Percentiles rank a stretch among this genome's conserved stretches.
These are phyloP conservation scores for Boletus patriciae DNA, from an alignment of 768 basidiomycete genomes.

Conservation along the genomic window DNA sequence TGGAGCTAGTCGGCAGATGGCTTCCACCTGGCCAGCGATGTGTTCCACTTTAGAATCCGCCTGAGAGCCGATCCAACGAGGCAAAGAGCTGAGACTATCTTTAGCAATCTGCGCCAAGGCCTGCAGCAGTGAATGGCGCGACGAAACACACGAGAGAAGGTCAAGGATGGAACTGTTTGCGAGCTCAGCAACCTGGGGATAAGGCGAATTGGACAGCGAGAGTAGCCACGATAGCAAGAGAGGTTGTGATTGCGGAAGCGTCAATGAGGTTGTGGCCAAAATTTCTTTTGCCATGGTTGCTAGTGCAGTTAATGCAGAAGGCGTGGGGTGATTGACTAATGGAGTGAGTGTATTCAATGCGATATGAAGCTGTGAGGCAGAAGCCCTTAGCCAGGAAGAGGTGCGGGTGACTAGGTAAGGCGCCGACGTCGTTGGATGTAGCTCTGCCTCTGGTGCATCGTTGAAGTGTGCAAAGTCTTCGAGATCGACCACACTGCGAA, in stretches of 20 bases:
- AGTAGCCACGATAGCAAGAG: conserved; percentile 73
- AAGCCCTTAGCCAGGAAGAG: conserved; percentile 76
- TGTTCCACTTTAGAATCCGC: conserved; percentile 77
- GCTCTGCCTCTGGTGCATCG: conserved; percentile 11
- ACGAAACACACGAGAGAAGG: conserved; percentile 46
- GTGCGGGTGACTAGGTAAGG: conserved; percentile 59
- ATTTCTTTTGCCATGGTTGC: conserved; percentile 53
- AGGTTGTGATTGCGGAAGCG: conserved; percentile 66
- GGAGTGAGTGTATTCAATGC: conserved; percentile 76
- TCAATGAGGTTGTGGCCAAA: conserved; percentile 54
- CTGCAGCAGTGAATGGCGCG: conserved; percentile 49
- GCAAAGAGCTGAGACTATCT: conserved; percentile 67
- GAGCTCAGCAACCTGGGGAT: conserved; percentile 48
- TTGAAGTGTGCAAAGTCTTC: conserved; percentile 56
- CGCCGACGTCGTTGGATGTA: conserved; percentile 27
- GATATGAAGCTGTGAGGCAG: conserved; percentile 78
- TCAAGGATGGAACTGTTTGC: conserved; percentile 49
- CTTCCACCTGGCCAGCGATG: conserved; percentile 63
- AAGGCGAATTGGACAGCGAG: conserved; percentile 62
- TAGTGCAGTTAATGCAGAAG: conserved; percentile 61
- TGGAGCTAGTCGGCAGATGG: conserved; percentile 56
- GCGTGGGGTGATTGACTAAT: conserved; percentile 69
- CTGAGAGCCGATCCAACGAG: conserved; percentile 66
- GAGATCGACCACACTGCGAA: conserved; percentile 54
- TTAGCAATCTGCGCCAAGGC: conserved; percentile 60